A percentile compares a stretch with the other conserved stretches of the same genome.
Conservation (phyloP, 805 yeast species). For the Tetrapisispora arboricola region DNA sequence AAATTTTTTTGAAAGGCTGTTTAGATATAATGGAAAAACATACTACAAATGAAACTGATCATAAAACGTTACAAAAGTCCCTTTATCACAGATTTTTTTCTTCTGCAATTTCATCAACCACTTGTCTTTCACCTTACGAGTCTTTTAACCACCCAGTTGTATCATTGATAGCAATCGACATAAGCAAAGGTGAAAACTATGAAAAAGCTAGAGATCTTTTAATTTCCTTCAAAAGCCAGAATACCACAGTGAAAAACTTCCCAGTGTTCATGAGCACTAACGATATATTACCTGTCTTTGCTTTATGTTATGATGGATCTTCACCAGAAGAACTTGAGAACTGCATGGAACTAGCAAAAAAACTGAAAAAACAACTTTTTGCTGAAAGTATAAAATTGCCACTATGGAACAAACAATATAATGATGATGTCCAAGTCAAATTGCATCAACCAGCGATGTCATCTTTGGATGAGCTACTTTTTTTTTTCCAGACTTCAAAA, state of each 20-base stretch:
- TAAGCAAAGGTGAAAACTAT: slow-evolving; percentile 23
- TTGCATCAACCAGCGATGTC: slow-evolving; percentile 25
- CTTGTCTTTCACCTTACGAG: slow-evolving; percentile 64
- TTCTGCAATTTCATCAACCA: slow-evolving; percentile 44
- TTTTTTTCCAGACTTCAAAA: slow-evolving; percentile 8
- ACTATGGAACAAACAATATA: slow-evolving; percentile 14
- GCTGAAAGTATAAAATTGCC: slow-evolving; percentile 28
- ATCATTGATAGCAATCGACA: slow-evolving; percentile 56
- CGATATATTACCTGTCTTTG: slow-evolving; percentile 45
- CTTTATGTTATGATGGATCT: slow-evolving; percentile 41
- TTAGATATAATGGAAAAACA: slow-evolving; percentile 22
- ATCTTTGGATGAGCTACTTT: slow-evolving; percentile 18
- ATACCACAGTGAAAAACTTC: slow-evolving; percentile 37
- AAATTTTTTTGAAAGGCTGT: slow-evolving; percentile 28
- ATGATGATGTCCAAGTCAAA: slow-evolving; percentile 6
- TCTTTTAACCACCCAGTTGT: slow-evolving; percentile 80
- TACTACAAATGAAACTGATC: slow-evolving; percentile 22
- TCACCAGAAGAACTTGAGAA: slow-evolving; percentile 36
- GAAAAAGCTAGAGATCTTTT: slow-evolving; percentile 50
- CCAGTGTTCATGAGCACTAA: slow-evolving; percentile 49
- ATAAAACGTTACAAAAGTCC: slow-evolving; percentile 31
- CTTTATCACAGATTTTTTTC: slow-evolving; percentile 50
- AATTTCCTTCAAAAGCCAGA: slow-evolving; percentile 39
- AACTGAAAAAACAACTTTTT: slow-evolving; percentile 33
- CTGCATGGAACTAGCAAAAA: slow-evolving; percentile 32